Evolutionary conservation across 2,329 filamentous ascomycete genomes (phyloP).

Genomic region (Exophiala xenobiotica): DNA sequence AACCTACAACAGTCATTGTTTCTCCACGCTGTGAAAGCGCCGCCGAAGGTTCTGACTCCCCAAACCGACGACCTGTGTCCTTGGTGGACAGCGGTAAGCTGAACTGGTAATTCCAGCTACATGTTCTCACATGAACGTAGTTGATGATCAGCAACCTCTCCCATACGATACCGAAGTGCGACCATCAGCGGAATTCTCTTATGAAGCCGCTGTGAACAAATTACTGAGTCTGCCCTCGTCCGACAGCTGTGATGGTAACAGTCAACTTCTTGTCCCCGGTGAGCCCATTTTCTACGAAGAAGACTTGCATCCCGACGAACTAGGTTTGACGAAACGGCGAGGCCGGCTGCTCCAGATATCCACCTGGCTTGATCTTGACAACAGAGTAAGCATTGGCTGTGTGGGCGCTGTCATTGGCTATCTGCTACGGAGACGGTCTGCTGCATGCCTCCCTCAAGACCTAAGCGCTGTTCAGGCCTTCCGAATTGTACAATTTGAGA

Average conservation of each 20-base stretch:
- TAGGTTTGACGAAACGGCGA: conserved; percentile 56
- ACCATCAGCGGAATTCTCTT: conserved; percentile 70
- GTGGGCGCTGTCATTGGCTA: conserved; percentile 83
- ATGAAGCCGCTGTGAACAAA: conserved; percentile 64
- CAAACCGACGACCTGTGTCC: conserved; percentile 39
- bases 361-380: conserved; percentile 71
- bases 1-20: conserved; percentile 60
- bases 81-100: conserved; percentile 35
- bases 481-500: conserved; percentile 64
- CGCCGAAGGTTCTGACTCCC: conserved; percentile 24
- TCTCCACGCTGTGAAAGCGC: conserved; percentile 56
- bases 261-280: conserved; percentile 63
- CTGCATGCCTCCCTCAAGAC: conserved; percentile 63
- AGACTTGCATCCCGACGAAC: conserved; percentile 38
- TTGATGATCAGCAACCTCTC: conserved; percentile 38
- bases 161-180: conserved; percentile 66
- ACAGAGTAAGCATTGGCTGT: conserved; percentile 73
- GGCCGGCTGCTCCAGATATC: conserved; percentile 67
- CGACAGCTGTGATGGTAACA: conserved; percentile 39
- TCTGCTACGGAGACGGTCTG: conserved; percentile 66
- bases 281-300: conserved; percentile 50
- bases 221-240: conserved; percentile 59
- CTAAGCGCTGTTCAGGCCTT: conserved; percentile 56
- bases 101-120: neutral
- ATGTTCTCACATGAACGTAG: conserved; percentile 9